A percentile compares a stretch with the other conserved stretches of the same genome.
Conservation (phyloP, 2,329 filamentous ascomycete species). For the Pezicula neosporulosa region DNA sequence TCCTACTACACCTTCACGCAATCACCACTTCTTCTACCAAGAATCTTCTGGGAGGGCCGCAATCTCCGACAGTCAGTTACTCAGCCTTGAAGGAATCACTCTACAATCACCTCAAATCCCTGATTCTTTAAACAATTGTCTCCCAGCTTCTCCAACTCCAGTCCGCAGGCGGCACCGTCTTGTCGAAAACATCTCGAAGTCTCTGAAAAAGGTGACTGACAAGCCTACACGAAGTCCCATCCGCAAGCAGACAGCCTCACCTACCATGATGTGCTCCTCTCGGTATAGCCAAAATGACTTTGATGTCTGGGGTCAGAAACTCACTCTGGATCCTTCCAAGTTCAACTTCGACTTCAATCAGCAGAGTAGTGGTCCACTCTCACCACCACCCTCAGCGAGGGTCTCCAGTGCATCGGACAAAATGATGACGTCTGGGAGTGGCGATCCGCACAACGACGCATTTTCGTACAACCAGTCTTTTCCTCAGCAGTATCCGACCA, state of each 20-base stretch:
- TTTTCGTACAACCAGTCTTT: constrained; percentile 23
- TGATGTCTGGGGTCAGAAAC: constrained; percentile 47
- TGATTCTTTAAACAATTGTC: constrained; percentile 10
- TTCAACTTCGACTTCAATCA: constrained; percentile 43
- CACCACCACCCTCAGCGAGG: constrained; percentile 41
- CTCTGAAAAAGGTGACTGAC: constrained; percentile 33
- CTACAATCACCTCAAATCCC: constrained; percentile 20
- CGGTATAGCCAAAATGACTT: constrained; percentile 40
- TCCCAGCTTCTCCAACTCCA: constrained; percentile 20
- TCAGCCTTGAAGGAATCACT: constrained; percentile 25
- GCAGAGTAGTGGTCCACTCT: constrained; percentile 37
- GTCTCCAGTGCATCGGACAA: constrained; percentile 20
- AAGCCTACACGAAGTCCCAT: constrained; percentile 32
- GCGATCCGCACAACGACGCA: constrained; percentile 30
- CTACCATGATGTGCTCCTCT: constrained; percentile 28
- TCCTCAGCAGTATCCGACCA: constrained; percentile 21
- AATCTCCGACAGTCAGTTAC: constrained; percentile 27
- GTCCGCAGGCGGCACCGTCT: constrained; percentile 19
- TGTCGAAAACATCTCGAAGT: constrained; percentile 42
- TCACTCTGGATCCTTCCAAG: constrained; percentile 36
- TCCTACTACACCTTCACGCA: constrained; percentile 3
- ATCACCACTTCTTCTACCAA: constrained; percentile 21
- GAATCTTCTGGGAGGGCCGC: constrained; percentile 24
- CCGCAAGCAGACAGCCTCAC: constrained; percentile 30
- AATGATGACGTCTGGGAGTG: constrained; percentile 6